These are phyloP conservation scores for Escallonia rubra DNA, from an alignment of 129 eudicot genomes.

Conservation along the genomic window DNA sequence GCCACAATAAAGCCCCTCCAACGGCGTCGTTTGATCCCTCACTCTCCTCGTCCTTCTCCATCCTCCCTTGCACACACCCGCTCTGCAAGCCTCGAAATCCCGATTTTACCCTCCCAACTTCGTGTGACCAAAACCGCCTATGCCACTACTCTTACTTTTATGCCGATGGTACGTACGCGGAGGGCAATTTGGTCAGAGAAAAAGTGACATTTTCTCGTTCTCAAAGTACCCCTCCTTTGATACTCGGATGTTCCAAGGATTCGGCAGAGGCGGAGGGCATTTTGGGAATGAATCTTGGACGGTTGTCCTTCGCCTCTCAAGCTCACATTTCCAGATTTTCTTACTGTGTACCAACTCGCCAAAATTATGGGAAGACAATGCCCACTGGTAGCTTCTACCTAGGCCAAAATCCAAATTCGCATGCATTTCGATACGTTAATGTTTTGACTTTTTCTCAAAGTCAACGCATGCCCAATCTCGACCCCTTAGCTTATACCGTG, in stretches of 20 bases:
- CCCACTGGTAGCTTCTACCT: slow-evolving; percentile 66
- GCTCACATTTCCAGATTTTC: slow-evolving; percentile 54
- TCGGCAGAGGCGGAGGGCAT: slow-evolving; percentile 70
- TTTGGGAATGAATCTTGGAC: slow-evolving; percentile 81
- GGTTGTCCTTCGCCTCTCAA: slow-evolving; percentile 66
- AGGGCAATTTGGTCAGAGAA: slow-evolving; percentile 79
- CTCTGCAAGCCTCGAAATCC: slow-evolving; percentile 70
- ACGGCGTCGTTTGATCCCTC: slow-evolving; percentile 70
- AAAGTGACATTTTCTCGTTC: slow-evolving; percentile 46
- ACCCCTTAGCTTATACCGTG: slow-evolving; percentile 61
- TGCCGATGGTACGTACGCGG: slow-evolving; percentile 84
- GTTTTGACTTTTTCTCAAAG: slow-evolving; percentile 51
- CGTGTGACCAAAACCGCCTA: slow-evolving; percentile 67
- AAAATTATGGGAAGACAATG: slow-evolving; percentile 8
- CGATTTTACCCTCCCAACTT: slow-evolving; percentile 75
- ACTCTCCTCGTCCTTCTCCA: slow-evolving; percentile 70
- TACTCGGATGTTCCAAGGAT: slow-evolving; percentile 63
- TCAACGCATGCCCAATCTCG: slow-evolving; percentile 75
- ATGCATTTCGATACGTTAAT: slow-evolving; percentile 36
- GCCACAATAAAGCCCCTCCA: slow-evolving; percentile 53
- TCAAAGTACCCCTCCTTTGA: slow-evolving; percentile 70
- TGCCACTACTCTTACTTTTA: slow-evolving; percentile 86
- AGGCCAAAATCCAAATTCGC: slow-evolving; percentile 60
- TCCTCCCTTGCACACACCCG: slow-evolving; percentile 77
- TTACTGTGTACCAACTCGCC: slow-evolving; percentile 62